Conservation (phyloP, 768 basidiomycete species). For the Erythrobasidium yunnanense region DNA sequence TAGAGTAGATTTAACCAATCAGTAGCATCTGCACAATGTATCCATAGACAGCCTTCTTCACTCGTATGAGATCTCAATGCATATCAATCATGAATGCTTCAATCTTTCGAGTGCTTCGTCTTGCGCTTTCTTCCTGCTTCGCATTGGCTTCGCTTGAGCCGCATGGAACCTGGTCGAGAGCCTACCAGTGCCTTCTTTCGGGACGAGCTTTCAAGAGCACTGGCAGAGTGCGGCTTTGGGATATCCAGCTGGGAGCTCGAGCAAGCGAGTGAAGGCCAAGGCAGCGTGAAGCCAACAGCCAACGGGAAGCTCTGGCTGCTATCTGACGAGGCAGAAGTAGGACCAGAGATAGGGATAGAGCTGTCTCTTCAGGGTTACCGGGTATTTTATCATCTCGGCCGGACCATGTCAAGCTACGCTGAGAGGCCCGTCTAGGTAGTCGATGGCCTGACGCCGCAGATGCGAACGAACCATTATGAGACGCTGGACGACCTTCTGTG, state of each 20-base stretch:
- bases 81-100: no score
- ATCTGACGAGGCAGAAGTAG: background rate
- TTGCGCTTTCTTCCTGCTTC: no score
- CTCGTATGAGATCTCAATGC: no score
- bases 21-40: background rate
- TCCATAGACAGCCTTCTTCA: background rate
- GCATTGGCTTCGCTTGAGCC: no score
- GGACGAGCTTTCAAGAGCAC: conserved; percentile 2
- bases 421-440: no score
- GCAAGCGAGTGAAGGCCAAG: background rate
- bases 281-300: background rate
- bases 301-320: conserved; percentile 2
- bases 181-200: conserved; percentile 11
- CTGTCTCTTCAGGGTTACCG: conserved; percentile 2
- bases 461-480: background rate
- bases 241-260: conserved; percentile 13
- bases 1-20: background rate
- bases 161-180: background rate
- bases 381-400: background rate
- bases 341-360: background rate
- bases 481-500: conserved; percentile 15
- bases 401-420: background rate
- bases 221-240: conserved; percentile 7
- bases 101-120: no score
- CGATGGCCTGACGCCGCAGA: no score